phyloP scores from a whole-genome alignment of 1,139 yeast species.

The Suhomyces wounanorum region DNA sequence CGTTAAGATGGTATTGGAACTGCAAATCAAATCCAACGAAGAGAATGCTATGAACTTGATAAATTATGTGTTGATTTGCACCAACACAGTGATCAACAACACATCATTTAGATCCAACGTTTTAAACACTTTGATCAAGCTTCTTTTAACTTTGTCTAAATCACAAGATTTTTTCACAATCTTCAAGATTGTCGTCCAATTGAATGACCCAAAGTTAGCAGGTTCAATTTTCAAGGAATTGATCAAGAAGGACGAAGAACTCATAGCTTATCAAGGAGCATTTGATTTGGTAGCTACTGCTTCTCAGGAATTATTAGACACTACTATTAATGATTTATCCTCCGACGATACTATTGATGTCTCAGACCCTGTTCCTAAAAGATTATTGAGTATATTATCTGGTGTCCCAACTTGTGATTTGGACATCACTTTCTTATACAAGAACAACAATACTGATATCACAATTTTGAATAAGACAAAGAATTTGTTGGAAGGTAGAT shows the following conservation, averaged over 20 bases:
- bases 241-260: conserved; percentile 39
- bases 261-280: conserved; percentile 89
- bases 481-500: conserved; percentile 83
- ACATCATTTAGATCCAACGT: conserved; percentile 66
- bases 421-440: conserved; percentile 82
- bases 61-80: conserved; percentile 75
- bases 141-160: conserved; percentile 56
- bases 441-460: conserved; percentile 86
- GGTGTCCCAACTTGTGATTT: conserved; percentile 96
- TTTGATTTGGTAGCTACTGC: conserved; percentile 92
- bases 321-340: conserved; percentile 50
- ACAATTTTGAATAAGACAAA: conserved; percentile 82
- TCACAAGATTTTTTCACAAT: conserved; percentile 80
- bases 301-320: conserved; percentile 83
- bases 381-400: conserved; percentile 67
- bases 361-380: conserved; percentile 36
- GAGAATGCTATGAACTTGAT: conserved; percentile 59
- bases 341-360: conserved; percentile 42
- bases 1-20: conserved; percentile 60
- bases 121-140: conserved; percentile 60
- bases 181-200: conserved; percentile 84
- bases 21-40: conserved; percentile 39
- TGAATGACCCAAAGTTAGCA: conserved; percentile 76
- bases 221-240: conserved; percentile 65
- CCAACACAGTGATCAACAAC: conserved; percentile 60